Evolutionary conservation across 352 stramenopile species (phyloP).

Genomic region (Phytophthora pisi): DNA sequence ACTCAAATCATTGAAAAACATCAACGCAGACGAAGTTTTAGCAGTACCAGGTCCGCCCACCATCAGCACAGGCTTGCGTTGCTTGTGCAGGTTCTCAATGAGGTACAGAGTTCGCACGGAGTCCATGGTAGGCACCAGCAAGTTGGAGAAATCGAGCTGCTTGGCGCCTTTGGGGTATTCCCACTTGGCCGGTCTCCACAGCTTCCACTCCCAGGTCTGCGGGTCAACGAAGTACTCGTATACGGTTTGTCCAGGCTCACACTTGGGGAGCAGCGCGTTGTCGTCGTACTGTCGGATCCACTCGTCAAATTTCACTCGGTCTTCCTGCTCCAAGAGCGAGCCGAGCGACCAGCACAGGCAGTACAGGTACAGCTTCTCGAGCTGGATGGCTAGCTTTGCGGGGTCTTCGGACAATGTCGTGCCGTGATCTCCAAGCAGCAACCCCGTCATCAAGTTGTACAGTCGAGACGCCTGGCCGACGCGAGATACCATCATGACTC

Average conservation of each 20-base stretch:
- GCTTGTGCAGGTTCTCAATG: slow-evolving; percentile 93
- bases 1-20: slow-evolving; percentile 97
- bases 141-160: slow-evolving; percentile 96
- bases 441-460: slow-evolving; percentile 90
- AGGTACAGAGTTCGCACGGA: slow-evolving; percentile 95
- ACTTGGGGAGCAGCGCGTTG: slow-evolving; percentile 92
- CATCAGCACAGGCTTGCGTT: slow-evolving; percentile 95
- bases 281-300: slow-evolving; percentile 95
- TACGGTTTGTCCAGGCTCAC: slow-evolving; percentile 86
- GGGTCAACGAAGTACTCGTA: slow-evolving; percentile 96
- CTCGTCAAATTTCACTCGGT: slow-evolving; percentile 95
- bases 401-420: slow-evolving; percentile 72
- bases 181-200: slow-evolving; percentile 96
- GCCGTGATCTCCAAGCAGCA: slow-evolving; percentile 88
- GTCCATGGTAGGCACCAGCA: slow-evolving; percentile 99
- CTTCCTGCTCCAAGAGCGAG: slow-evolving; percentile 95
- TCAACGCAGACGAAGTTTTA: slow-evolving; percentile 97
- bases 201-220: slow-evolving; percentile 93
- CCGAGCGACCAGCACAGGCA: slow-evolving; percentile 97
- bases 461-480: slow-evolving; percentile 84
- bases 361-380: slow-evolving; percentile 98
- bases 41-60: slow-evolving; percentile 97
- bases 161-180: slow-evolving; percentile 94
- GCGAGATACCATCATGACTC: slow-evolving; percentile 95
- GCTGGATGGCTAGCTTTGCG: slow-evolving; percentile 69